Evolutionary conservation across 768 basidiomycete species (phyloP), one percentile per base, ranked within the genome.

Genomic region (Gymnopilus junonius): DNA sequence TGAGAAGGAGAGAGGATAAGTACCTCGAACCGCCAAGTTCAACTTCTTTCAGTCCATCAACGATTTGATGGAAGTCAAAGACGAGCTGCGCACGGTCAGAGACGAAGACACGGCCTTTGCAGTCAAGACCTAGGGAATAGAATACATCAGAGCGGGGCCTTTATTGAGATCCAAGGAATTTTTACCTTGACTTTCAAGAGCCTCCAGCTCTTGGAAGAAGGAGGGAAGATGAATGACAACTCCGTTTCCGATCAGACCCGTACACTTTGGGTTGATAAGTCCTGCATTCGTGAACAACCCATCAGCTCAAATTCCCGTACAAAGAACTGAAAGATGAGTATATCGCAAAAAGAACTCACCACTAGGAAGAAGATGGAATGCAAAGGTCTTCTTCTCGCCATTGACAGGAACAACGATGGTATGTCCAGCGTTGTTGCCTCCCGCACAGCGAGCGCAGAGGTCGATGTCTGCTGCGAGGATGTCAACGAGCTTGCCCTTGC

Each of bases 31-130:
- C 93, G 23, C 97, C 97, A 23, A 99, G 86, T 75, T 99, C 97
- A 39, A 95, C 94, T 76, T 99, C 97, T 75, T 99, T 99, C 71
- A 99, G 80, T 5, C 97, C 97, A 73, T 99, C 97, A 29, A 99
- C 97, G 71, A 99, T 98, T 80, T 99, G 97, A 78, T 99, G 97
- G 76, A 99, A 99, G 74, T 99, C 97, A 72, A 99, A 95, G 34
- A 99, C 97, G 64, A 99, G 89, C 66, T 97, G 94, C 3, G 97
- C 94, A 65, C 97, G 90, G 78, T 99, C 95, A 25, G 97, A 99
- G 68, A 99, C 83, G 74, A 97, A 92, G 20, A 99, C 78, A 34
- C 97, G 89, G 61, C 85, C 84, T 11, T 86, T 85, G 77, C 94
- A 97, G 71, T 91, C 84, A 42, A 99, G 86, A 20, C 97, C 96